Conservation (phyloP, 257 asterid genomes). For the Solanum megistacrolobum region DNA sequence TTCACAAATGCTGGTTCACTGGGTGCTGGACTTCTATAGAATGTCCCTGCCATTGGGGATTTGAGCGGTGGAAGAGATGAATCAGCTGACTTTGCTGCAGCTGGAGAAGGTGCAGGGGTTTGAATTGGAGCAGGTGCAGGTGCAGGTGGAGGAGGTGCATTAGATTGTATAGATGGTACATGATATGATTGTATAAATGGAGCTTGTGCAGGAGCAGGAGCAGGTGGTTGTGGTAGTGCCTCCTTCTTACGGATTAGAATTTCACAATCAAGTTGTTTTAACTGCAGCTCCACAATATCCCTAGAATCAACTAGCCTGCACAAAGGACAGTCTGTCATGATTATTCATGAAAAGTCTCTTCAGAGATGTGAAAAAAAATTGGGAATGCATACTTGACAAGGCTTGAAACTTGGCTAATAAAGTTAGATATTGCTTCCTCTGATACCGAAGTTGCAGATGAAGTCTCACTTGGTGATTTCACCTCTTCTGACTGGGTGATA, state of each 20-base stretch:
- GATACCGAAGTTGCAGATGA: slow-evolving; percentile 34
- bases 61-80: slow-evolving; percentile 66
- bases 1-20: slow-evolving; percentile 78
- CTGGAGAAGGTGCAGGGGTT: slow-evolving; percentile 31
- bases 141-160: slow-evolving; percentile 24
- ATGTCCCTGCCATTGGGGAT: slow-evolving; percentile 90
- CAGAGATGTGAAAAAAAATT: slow-evolving; percentile 3
- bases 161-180: slow-evolving; percentile 22
- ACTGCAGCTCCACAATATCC: slow-evolving; percentile 69
- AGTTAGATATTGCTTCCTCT: slow-evolving; percentile 59
- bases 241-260: slow-evolving; percentile 75
- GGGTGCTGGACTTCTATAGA: slow-evolving; percentile 77
- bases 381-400: slow-evolving; percentile 62
- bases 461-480: slow-evolving; percentile 29
- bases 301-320: slow-evolving; percentile 82
- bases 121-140: slow-evolving; percentile 37
- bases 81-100: slow-evolving; percentile 43
- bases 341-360: neutral
- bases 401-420: slow-evolving; percentile 62
- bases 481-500: slow-evolving; percentile 30
- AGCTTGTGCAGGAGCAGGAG: slow-evolving; percentile 32
- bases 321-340: slow-evolving; percentile 12
- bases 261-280: slow-evolving; percentile 74
- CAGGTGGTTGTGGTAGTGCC: slow-evolving; percentile 61
- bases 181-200: slow-evolving; percentile 33